Evolutionary conservation across 805 yeast genomes (phyloP), one percentile per base, ranked within the genome.

Genomic region (Saccharomyces mikatae): DNA sequence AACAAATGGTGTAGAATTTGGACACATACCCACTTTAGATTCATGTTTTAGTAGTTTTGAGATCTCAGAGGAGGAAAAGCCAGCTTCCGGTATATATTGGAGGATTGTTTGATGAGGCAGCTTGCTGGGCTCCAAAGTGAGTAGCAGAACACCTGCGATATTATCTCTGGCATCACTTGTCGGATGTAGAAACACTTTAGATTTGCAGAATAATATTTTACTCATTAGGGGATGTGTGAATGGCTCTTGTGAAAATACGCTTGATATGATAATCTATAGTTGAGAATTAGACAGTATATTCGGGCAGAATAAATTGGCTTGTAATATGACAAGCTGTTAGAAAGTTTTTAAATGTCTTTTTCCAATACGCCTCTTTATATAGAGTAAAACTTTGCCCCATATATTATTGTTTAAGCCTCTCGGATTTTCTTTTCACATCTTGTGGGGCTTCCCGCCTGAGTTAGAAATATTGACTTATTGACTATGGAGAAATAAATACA

Each of bases 141-240:
- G 74, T 6, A 86, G 75, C 41, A 94, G 67, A 62, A 79, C 89
- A 2, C 99, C 99, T 0, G 86, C 71, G 22, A 92, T 74, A 65
- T 92, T 91, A 64, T 92, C 96, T 52, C 75, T 76, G 29, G 88
- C 79, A 22, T 83, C 77, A 11, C 80, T 74, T 0, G 94, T 80
- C 3, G 96, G 95, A 69, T 94, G 99, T 3, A 91, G 78, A 67
- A 82, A 90, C 6, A 87, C 94, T 65, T 86, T 84, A 2, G 89
- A 79, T 64, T 85, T 86, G 47, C 75, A 72, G 54, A 74, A 74
- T 2, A 73, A 24, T 11, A 76, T 59, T 48, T 65, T 58, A 6
- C 64, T 46, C 44, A 36, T 36, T 17, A 36, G 44, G 44, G 44
- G 44, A 36, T 10, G 44, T 36, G 22, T 17, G 24, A 11, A 36